These are phyloP conservation scores for Penicillium digitatum DNA, from an alignment of 2,329 filamentous ascomycete species.

Conservation along the genomic window DNA sequence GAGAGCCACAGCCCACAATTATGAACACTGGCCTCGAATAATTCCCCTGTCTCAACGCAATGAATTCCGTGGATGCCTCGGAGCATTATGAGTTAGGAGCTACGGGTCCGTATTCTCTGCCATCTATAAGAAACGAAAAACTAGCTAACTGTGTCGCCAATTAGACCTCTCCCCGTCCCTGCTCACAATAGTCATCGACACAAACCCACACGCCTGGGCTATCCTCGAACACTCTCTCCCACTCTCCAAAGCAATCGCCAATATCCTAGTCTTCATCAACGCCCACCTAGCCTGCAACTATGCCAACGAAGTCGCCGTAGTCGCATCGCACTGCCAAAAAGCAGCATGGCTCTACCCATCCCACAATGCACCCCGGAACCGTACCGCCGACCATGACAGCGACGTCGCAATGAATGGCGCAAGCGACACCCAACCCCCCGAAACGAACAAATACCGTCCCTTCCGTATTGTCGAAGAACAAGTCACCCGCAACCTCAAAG, in stretches of 20 bases:
- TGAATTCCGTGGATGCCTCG: constrained; percentile 64
- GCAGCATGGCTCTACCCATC: constrained; percentile 86
- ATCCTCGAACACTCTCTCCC: constrained; percentile 69
- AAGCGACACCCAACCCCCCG: constrained; percentile 29
- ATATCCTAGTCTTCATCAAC: constrained; percentile 93
- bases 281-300: constrained; percentile 93
- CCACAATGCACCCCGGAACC: constrained; percentile 8
- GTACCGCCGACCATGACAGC: constrained; percentile 36
- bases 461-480: constrained; percentile 83
- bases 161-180: constrained; percentile 68
- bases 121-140: background rate
- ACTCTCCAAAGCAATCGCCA: constrained; percentile 77
- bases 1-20: constrained; percentile 5
- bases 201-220: constrained; percentile 92
- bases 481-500: constrained; percentile 68
- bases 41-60: constrained; percentile 33
- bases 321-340: constrained; percentile 82
- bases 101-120: constrained; percentile 38
- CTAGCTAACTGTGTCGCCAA: background rate
- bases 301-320: constrained; percentile 84
- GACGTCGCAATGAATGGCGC: constrained; percentile 58
- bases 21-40: constrained; percentile 13
- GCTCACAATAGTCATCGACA: constrained; percentile 87
- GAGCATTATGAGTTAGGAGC: constrained; percentile 51
- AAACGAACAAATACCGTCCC: constrained; percentile 87